Percentiles rank a stretch among this genome's conserved stretches.
phyloP scores from a whole-genome alignment of 768 basidiomycete species.

The Amanita exitialis region DNA sequence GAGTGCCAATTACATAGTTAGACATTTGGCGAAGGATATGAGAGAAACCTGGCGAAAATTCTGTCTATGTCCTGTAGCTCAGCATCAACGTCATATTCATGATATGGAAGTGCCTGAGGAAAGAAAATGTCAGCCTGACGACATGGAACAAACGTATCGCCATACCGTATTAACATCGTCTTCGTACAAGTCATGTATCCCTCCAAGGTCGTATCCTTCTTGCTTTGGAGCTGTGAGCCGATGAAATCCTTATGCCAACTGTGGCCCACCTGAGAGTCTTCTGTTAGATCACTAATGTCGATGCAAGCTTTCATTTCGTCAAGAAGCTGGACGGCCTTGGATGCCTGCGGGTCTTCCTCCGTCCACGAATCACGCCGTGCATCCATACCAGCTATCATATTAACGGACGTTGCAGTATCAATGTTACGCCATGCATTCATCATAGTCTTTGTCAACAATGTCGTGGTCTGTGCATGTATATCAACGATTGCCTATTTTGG shows the following conservation, averaged over 20 bases:
- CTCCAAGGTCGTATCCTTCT: not conserved
- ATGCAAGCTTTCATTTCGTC: slow-evolving; percentile 3
- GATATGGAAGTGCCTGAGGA: not conserved
- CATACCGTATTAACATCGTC: not conserved
- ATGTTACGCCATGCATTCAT: slow-evolving; percentile 3
- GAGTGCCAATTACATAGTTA: too few species aligned
- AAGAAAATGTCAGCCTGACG: not conserved
- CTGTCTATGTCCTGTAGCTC: slow-evolving; percentile 1
- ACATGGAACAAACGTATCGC: not conserved
- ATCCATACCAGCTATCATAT: not conserved
- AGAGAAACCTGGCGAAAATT: slow-evolving; percentile 1
- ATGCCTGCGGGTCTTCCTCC: not conserved
- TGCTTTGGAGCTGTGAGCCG: not conserved
- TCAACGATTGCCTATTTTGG: not conserved
- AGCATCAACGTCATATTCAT: not conserved
- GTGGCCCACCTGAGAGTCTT: not conserved
- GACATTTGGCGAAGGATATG: not conserved
- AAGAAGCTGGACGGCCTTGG: not conserved
- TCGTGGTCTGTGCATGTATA: not conserved
- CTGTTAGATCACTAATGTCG: not conserved
- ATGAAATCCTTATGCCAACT: not conserved
- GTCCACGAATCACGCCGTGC: not conserved
- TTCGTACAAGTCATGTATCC: not conserved
- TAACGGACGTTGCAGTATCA: slow-evolving; percentile 2
- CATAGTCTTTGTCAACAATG: not conserved